Base-by-base conservation (phyloP, 371 early-diverging fungal genomes). In the Cladochytrium tenue region DNA sequence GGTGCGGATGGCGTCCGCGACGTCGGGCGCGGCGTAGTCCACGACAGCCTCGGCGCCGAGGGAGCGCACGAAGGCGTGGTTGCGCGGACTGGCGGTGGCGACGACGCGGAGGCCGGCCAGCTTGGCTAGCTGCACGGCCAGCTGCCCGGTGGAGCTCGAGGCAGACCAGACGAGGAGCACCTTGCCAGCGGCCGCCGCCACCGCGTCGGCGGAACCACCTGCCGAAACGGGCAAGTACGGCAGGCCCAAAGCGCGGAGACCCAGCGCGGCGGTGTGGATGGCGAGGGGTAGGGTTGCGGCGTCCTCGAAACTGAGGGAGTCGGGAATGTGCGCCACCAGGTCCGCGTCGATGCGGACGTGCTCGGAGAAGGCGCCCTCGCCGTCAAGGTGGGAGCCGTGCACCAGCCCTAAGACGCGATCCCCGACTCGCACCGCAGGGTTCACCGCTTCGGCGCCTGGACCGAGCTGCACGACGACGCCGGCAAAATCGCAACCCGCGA, bases 11-110 rank as follows among this genome's bases (percentile, higher is more conserved):
- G 67, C 55, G 1, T 13, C 27, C 32, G 52, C 43, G 17, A 67
- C 68, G 17, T 70, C 68, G 15, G 67, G 36, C 35, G 69, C 74
- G 3, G 65, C 66, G 55, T 82, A 81, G 63, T 84, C 84, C 27
- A 82, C 62, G 4, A 76, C 76, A 7, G 58, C 57, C 13, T 71
- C 72, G n/a, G 84, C 84, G 53, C 84, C 84, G 61, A 81, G 60
- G 5, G 56, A 56, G 57, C 51, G 51, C 10, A 74, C 68, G 4
- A 32, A 34, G 23, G 74, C 80, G 15, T 58, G 51, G 26, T 82
- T 75, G 34, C 35, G 51, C 0, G 80, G 51, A 17, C 74, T 74
- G 20, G 81, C 79, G 0, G 82, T 82, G 7, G 80, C 71, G 32
- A 71, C 59, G 7, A 75, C 75, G 27, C 51, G 10, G 36, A 72